Percentiles rank a stretch among this genome's conserved stretches.
These are phyloP conservation scores for Penicillium capsulatum DNA, from an alignment of 2,329 filamentous ascomycete genomes.

Conservation along the genomic window DNA sequence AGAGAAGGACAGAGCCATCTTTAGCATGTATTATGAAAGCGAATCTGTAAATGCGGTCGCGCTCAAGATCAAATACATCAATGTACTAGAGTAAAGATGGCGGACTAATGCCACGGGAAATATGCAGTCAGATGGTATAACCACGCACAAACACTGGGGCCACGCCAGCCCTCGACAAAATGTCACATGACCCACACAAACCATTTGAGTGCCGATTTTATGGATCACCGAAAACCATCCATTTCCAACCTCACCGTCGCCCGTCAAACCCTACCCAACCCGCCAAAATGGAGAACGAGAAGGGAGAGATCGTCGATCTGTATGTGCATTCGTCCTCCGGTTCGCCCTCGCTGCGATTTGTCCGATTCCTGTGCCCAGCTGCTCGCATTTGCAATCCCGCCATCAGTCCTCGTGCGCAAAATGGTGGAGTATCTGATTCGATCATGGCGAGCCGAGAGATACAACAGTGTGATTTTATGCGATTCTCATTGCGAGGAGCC, in stretches of 20 bases:
- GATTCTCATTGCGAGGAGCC: conserved; percentile 3
- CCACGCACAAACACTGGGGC: conserved; percentile 14
- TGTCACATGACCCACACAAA: conserved; percentile 44
- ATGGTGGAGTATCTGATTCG: conserved; percentile 2
- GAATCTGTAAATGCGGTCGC: too few species aligned
- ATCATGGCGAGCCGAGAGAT: not conserved
- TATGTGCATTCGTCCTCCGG: conserved; percentile 50
- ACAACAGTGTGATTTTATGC: conserved; percentile 2
- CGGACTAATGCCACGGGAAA: conserved; percentile 19
- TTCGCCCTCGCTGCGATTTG: conserved; percentile 13
- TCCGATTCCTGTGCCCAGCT: conserved; percentile 16
- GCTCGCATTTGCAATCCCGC: conserved; percentile 9
- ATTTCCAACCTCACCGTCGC: conserved; percentile 32
- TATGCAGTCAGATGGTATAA: not conserved
- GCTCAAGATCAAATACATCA: too few species aligned
- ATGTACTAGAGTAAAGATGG: not conserved
- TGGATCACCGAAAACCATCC: conserved; percentile 30
- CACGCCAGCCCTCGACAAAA: conserved; percentile 37
- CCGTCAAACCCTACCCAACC: conserved; percentile 38
- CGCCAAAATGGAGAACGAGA: conserved; percentile 98
- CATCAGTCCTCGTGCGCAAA: conserved; percentile 5
- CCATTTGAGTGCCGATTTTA: conserved; percentile 31
- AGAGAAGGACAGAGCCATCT: conserved; percentile 29
- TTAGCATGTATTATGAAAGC: conserved; percentile 18
- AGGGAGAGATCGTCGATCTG: conserved; percentile 99